phyloP scores from a whole-genome alignment of 495 filamentous ascomycete species.

The Aspergillus heteromorphus region DNA sequence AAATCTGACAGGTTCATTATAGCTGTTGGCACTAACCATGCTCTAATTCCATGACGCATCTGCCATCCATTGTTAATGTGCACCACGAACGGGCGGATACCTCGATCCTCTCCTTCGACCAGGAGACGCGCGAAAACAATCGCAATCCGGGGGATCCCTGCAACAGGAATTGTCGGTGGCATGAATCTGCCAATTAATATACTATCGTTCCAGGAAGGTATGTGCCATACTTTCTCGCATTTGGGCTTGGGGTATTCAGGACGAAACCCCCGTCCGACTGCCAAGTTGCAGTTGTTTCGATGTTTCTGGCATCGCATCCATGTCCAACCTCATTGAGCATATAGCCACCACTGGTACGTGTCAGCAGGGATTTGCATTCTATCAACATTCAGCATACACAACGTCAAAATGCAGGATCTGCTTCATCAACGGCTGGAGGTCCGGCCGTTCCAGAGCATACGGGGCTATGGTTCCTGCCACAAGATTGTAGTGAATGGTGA shows the following conservation, averaged over 20 bases:
- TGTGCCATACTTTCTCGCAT: conserved; percentile 22
- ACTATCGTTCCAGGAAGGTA: background rate
- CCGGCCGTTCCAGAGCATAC: conserved; percentile 16
- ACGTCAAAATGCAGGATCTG: conserved; percentile 23
- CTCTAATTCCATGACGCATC: conserved; percentile 24
- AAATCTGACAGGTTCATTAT: background rate
- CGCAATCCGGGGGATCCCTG: conserved; percentile 20
- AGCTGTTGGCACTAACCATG: background rate
- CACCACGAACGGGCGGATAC: conserved; percentile 28
- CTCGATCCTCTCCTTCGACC: conserved; percentile 19
- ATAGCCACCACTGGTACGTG: conserved; percentile 16
- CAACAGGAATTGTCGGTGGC: conserved; percentile 22
- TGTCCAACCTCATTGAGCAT: conserved; percentile 30
- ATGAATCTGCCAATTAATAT: conserved; percentile 21
- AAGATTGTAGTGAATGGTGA: conserved; percentile 29
- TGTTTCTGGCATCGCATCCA: conserved; percentile 27
- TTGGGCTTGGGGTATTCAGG: conserved; percentile 22
- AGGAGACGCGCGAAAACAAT: conserved; percentile 27
- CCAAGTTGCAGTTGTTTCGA: conserved; percentile 29
- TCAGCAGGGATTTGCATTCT: background rate
- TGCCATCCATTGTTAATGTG: conserved; percentile 18
- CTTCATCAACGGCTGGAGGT: conserved; percentile 21
- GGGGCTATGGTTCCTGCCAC: conserved; percentile 27
- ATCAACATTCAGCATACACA: conserved; percentile 5
- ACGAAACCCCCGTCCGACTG: conserved; percentile 26